These are phyloP conservation scores for Venturia oleaginea DNA, from an alignment of 2,329 filamentous ascomycete genomes.

Conservation along the genomic window DNA sequence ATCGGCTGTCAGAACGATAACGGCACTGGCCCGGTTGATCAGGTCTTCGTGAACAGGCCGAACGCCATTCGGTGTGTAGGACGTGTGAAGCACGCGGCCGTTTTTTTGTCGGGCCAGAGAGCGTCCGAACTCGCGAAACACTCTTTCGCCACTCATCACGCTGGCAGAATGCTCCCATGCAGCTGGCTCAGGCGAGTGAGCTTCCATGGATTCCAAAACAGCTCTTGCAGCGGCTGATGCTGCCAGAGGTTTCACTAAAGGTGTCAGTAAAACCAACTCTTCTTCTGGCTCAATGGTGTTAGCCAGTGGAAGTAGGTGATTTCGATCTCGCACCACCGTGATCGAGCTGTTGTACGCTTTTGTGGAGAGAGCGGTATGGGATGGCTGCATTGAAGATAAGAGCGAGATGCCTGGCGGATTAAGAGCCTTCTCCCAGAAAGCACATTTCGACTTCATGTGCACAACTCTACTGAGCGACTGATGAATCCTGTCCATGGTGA, in stretches of 20 bases:
- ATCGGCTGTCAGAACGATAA: conserved; percentile 87
- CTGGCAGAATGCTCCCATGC: conserved; percentile 49
- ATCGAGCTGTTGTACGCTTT: conserved; percentile 89
- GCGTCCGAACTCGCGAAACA: conserved; percentile 82
- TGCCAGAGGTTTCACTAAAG: conserved; percentile 83
- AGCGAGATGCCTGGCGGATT: conserved; percentile 71
- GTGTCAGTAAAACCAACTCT: conserved; percentile 81
- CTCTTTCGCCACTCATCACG: conserved; percentile 84
- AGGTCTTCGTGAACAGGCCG: conserved; percentile 88
- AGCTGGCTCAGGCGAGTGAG: conserved; percentile 46
- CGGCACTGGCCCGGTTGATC: conserved; percentile 77
- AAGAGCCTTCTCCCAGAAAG: conserved; percentile 85
- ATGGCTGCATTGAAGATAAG: conserved; percentile 71
- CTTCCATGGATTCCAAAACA: conserved; percentile 53
- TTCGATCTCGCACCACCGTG: conserved; percentile 83
- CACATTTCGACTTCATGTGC: conserved; percentile 72
- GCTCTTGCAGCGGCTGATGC: conserved; percentile 75
- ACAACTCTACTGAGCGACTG: conserved; percentile 73
- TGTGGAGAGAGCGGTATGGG: conserved; percentile 71
- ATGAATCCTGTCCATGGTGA: conserved; percentile 69
- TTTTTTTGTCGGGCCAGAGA: conserved; percentile 78
- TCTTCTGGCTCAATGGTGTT: conserved; percentile 75
- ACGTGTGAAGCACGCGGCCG: conserved; percentile 83
- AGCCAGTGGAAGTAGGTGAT: conserved; percentile 72
- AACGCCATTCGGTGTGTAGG: conserved; percentile 88